Conservation (phyloP, 2,329 filamentous ascomycete species). For the Fusarium compactum region DNA sequence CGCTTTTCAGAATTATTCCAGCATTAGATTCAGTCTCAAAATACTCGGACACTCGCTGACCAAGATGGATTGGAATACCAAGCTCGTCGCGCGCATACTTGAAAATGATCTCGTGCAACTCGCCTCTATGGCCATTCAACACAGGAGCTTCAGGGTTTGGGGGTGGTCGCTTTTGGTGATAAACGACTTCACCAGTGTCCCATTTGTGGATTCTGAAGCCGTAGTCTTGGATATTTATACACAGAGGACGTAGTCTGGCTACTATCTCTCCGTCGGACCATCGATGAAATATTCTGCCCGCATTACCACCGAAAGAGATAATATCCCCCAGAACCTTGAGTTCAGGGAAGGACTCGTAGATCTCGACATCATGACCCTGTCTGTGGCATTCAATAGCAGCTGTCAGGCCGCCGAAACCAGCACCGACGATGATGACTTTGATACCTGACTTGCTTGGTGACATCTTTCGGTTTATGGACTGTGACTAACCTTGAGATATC, state of each 20-base stretch:
- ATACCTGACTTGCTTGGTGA: slow-evolving; percentile 21
- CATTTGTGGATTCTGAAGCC: slow-evolving; percentile 55
- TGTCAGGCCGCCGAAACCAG: slow-evolving; percentile 35
- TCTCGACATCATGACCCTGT: slow-evolving; percentile 29
- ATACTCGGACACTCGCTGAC: slow-evolving; percentile 28
- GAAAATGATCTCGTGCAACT: slow-evolving; percentile 32
- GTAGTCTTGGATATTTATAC: slow-evolving; percentile 53
- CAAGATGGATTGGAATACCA: slow-evolving; percentile 24
- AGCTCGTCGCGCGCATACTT: slow-evolving; percentile 36
- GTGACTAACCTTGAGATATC: fast-evolving
- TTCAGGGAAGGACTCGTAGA: slow-evolving; percentile 48
- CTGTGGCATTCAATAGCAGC: slow-evolving; percentile 36
- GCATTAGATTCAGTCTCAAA: slow-evolving; percentile 7
- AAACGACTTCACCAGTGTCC: slow-evolving; percentile 62
- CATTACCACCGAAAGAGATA: slow-evolving; percentile 39
- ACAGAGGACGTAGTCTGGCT: slow-evolving; percentile 35
- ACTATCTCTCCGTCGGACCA: slow-evolving; percentile 64
- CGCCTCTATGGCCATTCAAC: slow-evolving; percentile 33
- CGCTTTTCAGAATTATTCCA: slow-evolving; percentile 24
- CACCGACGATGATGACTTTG: slow-evolving; percentile 37
- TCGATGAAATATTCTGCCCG: slow-evolving; percentile 65
- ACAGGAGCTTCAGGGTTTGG: slow-evolving; percentile 34
- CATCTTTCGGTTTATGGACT: slow-evolving; percentile 10
- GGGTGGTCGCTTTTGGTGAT: slow-evolving; percentile 61
- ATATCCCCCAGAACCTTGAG: slow-evolving; percentile 66